Percentiles rank a stretch among this genome's conserved stretches.
These are phyloP conservation scores for Pseudonectria foliicola DNA, from an alignment of 2,329 filamentous ascomycete species.

Conservation along the genomic window DNA sequence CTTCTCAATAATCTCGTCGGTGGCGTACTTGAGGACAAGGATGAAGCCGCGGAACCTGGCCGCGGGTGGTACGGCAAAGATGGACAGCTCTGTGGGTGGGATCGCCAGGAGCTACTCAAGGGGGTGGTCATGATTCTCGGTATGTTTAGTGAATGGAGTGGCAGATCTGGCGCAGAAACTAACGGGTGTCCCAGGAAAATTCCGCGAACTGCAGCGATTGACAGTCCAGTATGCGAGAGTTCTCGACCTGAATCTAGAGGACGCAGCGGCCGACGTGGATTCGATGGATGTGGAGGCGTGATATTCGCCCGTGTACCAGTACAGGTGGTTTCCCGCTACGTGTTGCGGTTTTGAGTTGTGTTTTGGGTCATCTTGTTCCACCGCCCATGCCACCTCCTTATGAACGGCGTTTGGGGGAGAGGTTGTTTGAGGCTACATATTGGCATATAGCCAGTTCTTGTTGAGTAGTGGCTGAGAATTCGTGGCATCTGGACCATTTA, in stretches of 20 bases:
- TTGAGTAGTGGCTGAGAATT: conserved; percentile 4
- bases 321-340: conserved; percentile 1
- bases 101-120: conserved; percentile 77
- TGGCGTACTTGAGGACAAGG: conserved; percentile 54
- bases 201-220: conserved; percentile 84
- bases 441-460: conserved; percentile 4
- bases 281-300: conserved; percentile 36
- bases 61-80: conserved; percentile 59
- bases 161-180: conserved; percentile 15
- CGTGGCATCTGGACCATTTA: conserved; percentile 1
- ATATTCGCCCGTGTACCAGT: conserved; percentile 15
- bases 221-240: conserved; percentile 91
- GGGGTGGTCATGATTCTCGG: conserved; percentile 90
- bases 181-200: conserved; percentile 62
- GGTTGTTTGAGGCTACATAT: conserved; percentile 4
- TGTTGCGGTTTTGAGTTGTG: neutral
- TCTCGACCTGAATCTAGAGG: conserved; percentile 54
- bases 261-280: conserved; percentile 36
- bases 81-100: conserved; percentile 82
- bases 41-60: conserved; percentile 35
- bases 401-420: conserved; percentile 5
- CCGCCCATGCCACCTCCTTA: neutral
- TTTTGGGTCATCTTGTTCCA: neutral
- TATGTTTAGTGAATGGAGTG: conserved; percentile 39
- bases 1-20: conserved; percentile 76